These are phyloP conservation scores for Pichia rugopelliculosa DNA, from an alignment of 805 yeast species.

Conservation along the genomic window DNA sequence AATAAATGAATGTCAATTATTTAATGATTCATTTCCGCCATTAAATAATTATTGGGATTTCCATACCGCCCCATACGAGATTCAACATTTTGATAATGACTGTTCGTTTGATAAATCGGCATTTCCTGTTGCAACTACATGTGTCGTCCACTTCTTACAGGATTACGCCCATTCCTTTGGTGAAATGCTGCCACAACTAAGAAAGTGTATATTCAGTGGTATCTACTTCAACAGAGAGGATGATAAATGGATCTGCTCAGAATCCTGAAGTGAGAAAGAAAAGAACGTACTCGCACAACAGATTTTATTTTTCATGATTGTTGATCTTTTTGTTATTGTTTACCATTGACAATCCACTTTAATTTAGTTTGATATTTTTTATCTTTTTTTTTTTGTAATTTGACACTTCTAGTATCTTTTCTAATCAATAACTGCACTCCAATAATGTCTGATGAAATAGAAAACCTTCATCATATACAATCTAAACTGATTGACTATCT, in stretches of 20 bases:
- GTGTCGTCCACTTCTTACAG: conserved; percentile 40
- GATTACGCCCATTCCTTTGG: conserved; percentile 34
- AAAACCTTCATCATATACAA: not conserved
- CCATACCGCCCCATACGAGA: conserved; percentile 33
- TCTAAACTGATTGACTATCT: not conserved
- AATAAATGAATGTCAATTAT: conserved; percentile 18
- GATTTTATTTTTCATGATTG: not conserved
- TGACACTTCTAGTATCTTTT: not conserved
- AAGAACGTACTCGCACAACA: not conserved
- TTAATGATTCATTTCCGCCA: conserved; percentile 26
- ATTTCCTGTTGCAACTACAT: conserved; percentile 33
- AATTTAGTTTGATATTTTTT: too few species aligned
- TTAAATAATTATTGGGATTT: conserved; percentile 37
- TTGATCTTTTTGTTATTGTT: not conserved
- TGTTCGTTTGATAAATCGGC: conserved; percentile 40
- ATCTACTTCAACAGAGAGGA: conserved; percentile 29
- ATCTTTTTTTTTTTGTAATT: too few species aligned
- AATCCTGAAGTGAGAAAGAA: not conserved
- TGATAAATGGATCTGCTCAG: conserved; percentile 16
- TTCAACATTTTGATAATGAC: conserved; percentile 30
- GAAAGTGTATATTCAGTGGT: conserved; percentile 33
- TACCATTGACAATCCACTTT: not conserved
- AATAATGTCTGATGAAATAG: not conserved
- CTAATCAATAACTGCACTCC: not conserved
- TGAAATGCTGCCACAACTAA: conserved; percentile 28